phyloP scores from a whole-genome alignment of 768 basidiomycete genomes.

The Russula earlei region DNA sequence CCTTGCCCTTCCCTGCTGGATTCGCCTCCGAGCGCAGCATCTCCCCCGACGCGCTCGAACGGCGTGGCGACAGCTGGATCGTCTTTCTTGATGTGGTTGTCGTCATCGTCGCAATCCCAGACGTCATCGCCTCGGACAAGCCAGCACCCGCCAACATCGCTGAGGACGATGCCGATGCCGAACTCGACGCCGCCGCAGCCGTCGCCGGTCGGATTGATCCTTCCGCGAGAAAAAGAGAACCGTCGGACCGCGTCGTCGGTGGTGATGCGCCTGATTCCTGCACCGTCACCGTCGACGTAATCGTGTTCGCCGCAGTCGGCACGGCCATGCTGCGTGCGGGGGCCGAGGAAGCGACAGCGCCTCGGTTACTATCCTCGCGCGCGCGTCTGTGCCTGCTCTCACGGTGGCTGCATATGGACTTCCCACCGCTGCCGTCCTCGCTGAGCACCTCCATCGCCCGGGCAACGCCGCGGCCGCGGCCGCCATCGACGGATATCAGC shows the following conservation, averaged over 20 bases:
- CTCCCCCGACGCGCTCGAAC: neutral
- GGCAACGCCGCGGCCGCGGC: conserved; percentile 17
- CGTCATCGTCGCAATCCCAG: neutral
- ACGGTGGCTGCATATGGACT: neutral
- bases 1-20: conserved; percentile 1
- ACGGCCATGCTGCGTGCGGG: neutral
- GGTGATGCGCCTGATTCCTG: neutral
- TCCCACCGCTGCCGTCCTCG: neutral
- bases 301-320: neutral
- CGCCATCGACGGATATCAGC: conserved; percentile 7
- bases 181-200: neutral
- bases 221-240: neutral
- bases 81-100: neutral
- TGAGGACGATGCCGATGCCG: neutral
- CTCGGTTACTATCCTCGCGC: neutral
- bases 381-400: neutral
- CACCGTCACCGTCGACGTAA: conserved; percentile 9
- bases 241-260: neutral
- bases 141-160: neutral
- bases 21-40: neutral
- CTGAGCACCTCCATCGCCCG: conserved; percentile 13
- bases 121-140: neutral
- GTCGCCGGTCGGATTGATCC: neutral
- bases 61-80: neutral
- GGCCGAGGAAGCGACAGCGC: neutral